Evolutionary conservation across 2,329 filamentous ascomycete genomes (phyloP).

Genomic region (Bertia moriformis): DNA sequence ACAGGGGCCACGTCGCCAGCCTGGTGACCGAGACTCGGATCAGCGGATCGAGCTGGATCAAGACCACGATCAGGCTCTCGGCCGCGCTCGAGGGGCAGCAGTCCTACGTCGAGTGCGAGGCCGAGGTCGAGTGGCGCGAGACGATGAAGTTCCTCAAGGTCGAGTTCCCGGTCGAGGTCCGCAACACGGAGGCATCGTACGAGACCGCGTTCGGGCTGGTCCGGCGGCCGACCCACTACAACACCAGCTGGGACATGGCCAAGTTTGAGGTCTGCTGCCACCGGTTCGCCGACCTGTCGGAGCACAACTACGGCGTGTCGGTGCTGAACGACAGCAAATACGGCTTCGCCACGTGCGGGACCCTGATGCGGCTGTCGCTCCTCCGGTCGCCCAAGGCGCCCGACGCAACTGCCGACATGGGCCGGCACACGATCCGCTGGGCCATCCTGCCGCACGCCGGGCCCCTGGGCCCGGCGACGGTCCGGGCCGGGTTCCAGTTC

Average conservation of each 20-base stretch:
- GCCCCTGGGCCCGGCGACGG: constrained; percentile 35
- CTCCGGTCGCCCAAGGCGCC: constrained; percentile 54
- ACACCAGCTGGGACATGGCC: constrained; percentile 64
- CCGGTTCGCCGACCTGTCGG: constrained; percentile 59
- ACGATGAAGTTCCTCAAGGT: constrained; percentile 60
- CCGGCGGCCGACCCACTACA: constrained; percentile 54
- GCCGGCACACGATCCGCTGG: constrained; percentile 47
- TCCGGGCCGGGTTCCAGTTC: constrained; percentile 51
- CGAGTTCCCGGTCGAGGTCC: constrained; percentile 52
- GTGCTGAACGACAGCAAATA: constrained; percentile 60
- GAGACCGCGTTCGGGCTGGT: constrained; percentile 56
- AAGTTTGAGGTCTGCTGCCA: constrained; percentile 68
- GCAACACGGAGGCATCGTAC: constrained; percentile 51
- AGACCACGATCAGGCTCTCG: constrained; percentile 45
- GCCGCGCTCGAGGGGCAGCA: constrained; percentile 27
- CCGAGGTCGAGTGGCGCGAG: constrained; percentile 55
- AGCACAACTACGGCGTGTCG: constrained; percentile 54
- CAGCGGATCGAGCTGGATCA: constrained; percentile 49
- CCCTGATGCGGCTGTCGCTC: constrained; percentile 52
- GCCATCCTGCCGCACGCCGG: constrained; percentile 52
- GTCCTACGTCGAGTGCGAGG: constrained; percentile 38
- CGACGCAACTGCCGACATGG: constrained; percentile 58
- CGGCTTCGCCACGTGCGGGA: constrained; percentile 52
- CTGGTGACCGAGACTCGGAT: constrained; percentile 46
- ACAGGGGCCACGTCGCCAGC: constrained; percentile 35